Evolutionary conservation across 805 yeast species (phyloP).

Genomic region (Nakazawaea wickerhamii): DNA sequence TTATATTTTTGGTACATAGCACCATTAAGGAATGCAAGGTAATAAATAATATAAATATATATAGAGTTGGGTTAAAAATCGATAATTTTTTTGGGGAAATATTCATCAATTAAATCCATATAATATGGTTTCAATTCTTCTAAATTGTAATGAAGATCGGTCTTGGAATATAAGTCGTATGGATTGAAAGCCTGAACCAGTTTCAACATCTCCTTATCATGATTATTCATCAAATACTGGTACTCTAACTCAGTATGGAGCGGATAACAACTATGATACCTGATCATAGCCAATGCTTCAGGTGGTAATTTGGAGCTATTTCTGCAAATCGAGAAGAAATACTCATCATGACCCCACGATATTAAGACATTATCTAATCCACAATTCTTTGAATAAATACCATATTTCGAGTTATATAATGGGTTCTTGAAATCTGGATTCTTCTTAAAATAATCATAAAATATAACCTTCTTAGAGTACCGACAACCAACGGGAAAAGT

Average conservation of each 20-base stretch:
- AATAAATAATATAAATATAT: no score
- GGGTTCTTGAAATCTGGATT: slow-evolving; percentile 64
- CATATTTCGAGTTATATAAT: slow-evolving; percentile 58
- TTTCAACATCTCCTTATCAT: slow-evolving; percentile 52
- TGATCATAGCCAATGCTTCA: slow-evolving; percentile 66
- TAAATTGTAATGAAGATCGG: slow-evolving; percentile 41
- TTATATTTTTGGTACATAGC: no score
- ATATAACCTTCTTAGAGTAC: slow-evolving; percentile 53
- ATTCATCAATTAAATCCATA: slow-evolving; percentile 59
- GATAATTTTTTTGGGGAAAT: slow-evolving; percentile 49
- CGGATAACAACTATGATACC: slow-evolving; percentile 73
- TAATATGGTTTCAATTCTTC: slow-evolving; percentile 54
- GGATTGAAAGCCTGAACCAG: slow-evolving; percentile 65
- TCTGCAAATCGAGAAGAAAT: slow-evolving; percentile 69
- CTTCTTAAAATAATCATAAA: slow-evolving; percentile 50
- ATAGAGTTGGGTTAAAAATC: no score
- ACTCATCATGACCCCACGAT: slow-evolving; percentile 79
- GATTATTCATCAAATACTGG: slow-evolving; percentile 55
- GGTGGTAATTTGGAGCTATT: slow-evolving; percentile 56
- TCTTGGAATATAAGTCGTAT: slow-evolving; percentile 63
- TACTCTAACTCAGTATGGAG: slow-evolving; percentile 73
- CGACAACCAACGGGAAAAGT: slow-evolving; percentile 74
- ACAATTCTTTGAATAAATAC: slow-evolving; percentile 58
- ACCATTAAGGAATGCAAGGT: no score
- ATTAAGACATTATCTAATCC: slow-evolving; percentile 67